Percentiles rank a stretch among this genome's conserved stretches.
Conservation (phyloP, 2,329 filamentous ascomycete genomes). For the Sclerotiophoma versabilis region DNA sequence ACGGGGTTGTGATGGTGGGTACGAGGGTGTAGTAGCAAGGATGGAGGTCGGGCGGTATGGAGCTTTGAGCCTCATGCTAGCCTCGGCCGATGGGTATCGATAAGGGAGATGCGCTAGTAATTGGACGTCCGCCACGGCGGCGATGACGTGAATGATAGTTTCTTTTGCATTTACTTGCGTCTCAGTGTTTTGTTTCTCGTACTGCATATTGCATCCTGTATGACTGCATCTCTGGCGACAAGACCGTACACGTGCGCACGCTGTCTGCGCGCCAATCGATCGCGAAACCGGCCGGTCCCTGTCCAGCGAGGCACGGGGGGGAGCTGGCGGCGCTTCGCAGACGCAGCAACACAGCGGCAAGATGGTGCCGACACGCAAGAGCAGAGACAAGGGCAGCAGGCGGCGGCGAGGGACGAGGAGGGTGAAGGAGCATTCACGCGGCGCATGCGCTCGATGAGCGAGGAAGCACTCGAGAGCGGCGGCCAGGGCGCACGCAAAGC, state of each 20-base stretch:
- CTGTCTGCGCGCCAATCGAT: slow-evolving; percentile 48
- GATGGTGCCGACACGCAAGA: slow-evolving; percentile 6
- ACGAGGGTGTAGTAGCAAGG: not conserved
- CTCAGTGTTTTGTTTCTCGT: not conserved
- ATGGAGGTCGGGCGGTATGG: not conserved
- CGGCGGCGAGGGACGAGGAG: slow-evolving; percentile 19
- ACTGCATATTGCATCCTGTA: slow-evolving; percentile 28
- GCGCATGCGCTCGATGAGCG: slow-evolving; percentile 65
- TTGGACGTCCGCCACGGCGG: slow-evolving; percentile 5
- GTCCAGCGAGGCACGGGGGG: slow-evolving; percentile 14
- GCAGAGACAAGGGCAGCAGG: not conserved
- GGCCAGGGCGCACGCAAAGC: slow-evolving; percentile 63
- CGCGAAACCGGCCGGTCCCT: slow-evolving; percentile 10
- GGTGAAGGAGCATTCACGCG: slow-evolving; percentile 64
- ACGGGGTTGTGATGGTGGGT: not conserved
- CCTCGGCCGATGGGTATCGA: slow-evolving; percentile 16
- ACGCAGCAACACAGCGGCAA: slow-evolving; percentile 26
- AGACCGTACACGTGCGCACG: slow-evolving; percentile 47
- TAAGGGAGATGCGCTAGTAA: slow-evolving; percentile 10
- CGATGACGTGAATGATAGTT: slow-evolving; percentile 26
- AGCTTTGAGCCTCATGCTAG: not conserved
- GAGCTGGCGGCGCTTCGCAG: slow-evolving; percentile 31
- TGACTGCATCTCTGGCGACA: slow-evolving; percentile 32
- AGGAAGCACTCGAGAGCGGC: slow-evolving; percentile 63
- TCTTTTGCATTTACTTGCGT: slow-evolving; percentile 6